These are phyloP conservation scores for Talaromyces sp. DNA, from an alignment of 2,329 filamentous ascomycete species.

Conservation along the genomic window DNA sequence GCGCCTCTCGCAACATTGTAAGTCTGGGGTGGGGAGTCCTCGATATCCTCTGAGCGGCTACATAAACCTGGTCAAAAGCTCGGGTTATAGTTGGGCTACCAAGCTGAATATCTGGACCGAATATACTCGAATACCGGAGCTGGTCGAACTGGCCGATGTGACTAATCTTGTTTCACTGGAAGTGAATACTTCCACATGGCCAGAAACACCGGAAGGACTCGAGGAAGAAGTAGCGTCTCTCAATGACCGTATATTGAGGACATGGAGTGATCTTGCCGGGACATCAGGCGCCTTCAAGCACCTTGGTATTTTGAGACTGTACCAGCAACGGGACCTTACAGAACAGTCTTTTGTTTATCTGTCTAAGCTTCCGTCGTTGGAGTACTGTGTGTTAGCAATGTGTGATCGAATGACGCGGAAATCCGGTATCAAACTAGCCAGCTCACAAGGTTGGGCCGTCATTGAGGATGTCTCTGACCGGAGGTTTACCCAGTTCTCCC, in stretches of 20 bases:
- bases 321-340: constrained; percentile 29
- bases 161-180: constrained; percentile 40
- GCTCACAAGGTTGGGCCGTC: constrained; percentile 3
- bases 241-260: constrained; percentile 37
- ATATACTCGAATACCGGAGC: constrained; percentile 28
- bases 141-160: constrained; percentile 35
- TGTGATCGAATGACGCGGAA: constrained; percentile 27
- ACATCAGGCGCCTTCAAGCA: constrained; percentile 31
- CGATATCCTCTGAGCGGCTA: constrained; percentile 32
- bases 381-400: constrained; percentile 29
- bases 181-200: constrained; percentile 22
- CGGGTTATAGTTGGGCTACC: constrained; percentile 30
- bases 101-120: constrained; percentile 32
- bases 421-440: constrained; percentile 15
- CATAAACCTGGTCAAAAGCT: constrained; percentile 30
- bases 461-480: neutral
- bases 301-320: constrained; percentile 34
- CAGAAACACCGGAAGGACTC: constrained; percentile 10
- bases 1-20: constrained; percentile 24
- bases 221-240: constrained; percentile 22
- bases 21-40: constrained; percentile 27
- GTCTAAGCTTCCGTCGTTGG: constrained; percentile 31
- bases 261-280: constrained; percentile 37
- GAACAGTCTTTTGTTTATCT: constrained; percentile 31
- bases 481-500: neutral